phyloP scores from a whole-genome alignment of 139 green algal genomes.

The Diplosphaera chodatii region DNA sequence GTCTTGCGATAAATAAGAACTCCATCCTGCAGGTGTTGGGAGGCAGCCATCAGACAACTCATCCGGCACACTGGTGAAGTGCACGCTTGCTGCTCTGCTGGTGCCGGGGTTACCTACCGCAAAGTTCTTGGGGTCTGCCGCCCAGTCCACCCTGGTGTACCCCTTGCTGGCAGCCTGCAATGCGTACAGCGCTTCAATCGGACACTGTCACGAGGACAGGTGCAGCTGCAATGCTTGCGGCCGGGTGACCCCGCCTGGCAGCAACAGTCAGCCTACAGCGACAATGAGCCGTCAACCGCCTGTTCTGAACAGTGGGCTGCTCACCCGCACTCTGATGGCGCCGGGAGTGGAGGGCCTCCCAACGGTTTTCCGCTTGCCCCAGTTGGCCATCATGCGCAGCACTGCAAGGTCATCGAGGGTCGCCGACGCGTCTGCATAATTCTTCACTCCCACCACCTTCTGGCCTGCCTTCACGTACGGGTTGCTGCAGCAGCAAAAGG shows the following conservation, averaged over 20 bases:
- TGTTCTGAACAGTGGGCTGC: not conserved
- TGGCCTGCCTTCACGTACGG: not conserved
- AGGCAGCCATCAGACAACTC: no score
- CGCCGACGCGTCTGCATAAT: not conserved
- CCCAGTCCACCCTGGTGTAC: not conserved
- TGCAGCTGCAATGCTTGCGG: no score
- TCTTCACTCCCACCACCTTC: not conserved
- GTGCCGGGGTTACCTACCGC: no score
- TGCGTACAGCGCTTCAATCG: no score
- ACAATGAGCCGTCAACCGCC: no score
- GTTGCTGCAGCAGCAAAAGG: not conserved
- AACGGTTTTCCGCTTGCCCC: not conserved
- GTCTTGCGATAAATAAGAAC: not conserved
- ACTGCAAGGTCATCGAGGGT: not conserved
- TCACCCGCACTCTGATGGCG: not conserved
- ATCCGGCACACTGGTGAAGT: no score
- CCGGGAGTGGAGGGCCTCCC: not conserved
- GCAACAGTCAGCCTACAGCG: no score
- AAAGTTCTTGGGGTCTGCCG: not conserved
- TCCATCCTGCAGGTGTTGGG: no score
- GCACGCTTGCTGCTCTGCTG: no score
- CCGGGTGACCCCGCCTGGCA: no score
- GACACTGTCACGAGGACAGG: no score
- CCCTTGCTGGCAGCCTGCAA: not conserved
- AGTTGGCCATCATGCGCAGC: not conserved